Evolutionary conservation across 768 basidiomycete genomes (phyloP), one percentile per base, ranked within the genome.

Genomic region (Leccinum variicolor): DNA sequence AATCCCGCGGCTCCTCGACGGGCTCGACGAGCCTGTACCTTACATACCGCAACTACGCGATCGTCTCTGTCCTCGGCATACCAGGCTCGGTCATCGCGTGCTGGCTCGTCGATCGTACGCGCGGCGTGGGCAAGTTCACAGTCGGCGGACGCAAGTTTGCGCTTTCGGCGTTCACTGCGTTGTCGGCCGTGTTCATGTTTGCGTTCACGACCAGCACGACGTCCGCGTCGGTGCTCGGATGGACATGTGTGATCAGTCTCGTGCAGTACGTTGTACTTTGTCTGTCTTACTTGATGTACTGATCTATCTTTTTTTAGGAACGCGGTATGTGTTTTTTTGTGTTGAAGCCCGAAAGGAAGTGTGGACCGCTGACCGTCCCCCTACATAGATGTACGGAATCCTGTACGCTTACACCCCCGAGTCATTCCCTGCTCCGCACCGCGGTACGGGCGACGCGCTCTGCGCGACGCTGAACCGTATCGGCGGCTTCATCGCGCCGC

Each of bases 331-430:
- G 23, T 23, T n/a, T n/a, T n/a, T n/a, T n/a, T n/a, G n/a, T 23
- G 23, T 31, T 0, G 29, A 11, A 31, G 29, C 29, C 29, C 29
- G 11, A 31, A n/a, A 17, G 2, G 36, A 17, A 17, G 1, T 15
- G 33, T 11, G 14, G 33, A n/a, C 3, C 28, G 43, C 28, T 59
- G 14, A 50, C 43, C 31, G n/a, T 28, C 2, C 21, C 34, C 28
- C 13, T 4, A n/a, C n/a, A 33, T 29, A 70, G 77, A 79, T 80
- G 79, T 81, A 82, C 57, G 82, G 80, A 10, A 75, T 82, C 10
- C 71, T 83, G 14, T 84, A 79, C 53, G 82, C 82, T 2, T 83
- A 83, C 62, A 84, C 83, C 8, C 83, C 83, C 1, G 83, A 84
- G 64, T 79, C 81, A 19, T 84, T 85, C 72, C 80, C 83, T 0